These are phyloP conservation scores for Phalaenopsis hybrid DNA, from an alignment of 116 monocot species.

Conservation along the genomic window DNA sequence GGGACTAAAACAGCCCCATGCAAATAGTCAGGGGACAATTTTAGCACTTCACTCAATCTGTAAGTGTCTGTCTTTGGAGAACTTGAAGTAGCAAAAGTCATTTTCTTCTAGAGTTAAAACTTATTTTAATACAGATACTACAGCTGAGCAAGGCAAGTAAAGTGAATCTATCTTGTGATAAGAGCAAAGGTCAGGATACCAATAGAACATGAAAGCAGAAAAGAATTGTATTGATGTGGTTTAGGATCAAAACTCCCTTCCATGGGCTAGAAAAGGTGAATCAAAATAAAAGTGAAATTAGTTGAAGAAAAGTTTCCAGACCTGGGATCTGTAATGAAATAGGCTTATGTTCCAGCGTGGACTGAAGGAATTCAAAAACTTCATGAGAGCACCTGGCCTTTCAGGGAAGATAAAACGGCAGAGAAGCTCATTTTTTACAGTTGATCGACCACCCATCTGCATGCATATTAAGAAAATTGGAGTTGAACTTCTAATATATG, in stretches of 20 bases:
- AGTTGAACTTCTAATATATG: neutral
- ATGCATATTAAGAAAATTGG: slow-evolving; percentile 1
- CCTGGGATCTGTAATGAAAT: slow-evolving; percentile 96
- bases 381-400: slow-evolving; percentile 78
- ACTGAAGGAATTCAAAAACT: slow-evolving; percentile 89
- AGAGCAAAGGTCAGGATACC: too few species aligned
- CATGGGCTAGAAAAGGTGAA: neutral
- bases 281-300: neutral
- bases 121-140: too few species aligned
- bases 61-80: too few species aligned
- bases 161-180: too few species aligned
- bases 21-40: too few species aligned
- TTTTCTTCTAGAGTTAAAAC: too few species aligned
- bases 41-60: too few species aligned
- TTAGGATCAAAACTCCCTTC: neutral
- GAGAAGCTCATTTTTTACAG: slow-evolving; percentile 67
- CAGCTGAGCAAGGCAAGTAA: too few species aligned
- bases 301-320: slow-evolving; percentile 12
- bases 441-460: slow-evolving; percentile 70
- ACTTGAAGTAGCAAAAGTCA: too few species aligned
- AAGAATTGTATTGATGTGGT: too few species aligned
- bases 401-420: slow-evolving; percentile 89
- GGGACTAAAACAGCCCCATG: too few species aligned
- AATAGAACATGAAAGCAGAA: too few species aligned
- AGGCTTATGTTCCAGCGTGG: slow-evolving; percentile 95